Evolutionary conservation across 257 asterid species (phyloP).

Genomic region (Ehretia macrophylla): DNA sequence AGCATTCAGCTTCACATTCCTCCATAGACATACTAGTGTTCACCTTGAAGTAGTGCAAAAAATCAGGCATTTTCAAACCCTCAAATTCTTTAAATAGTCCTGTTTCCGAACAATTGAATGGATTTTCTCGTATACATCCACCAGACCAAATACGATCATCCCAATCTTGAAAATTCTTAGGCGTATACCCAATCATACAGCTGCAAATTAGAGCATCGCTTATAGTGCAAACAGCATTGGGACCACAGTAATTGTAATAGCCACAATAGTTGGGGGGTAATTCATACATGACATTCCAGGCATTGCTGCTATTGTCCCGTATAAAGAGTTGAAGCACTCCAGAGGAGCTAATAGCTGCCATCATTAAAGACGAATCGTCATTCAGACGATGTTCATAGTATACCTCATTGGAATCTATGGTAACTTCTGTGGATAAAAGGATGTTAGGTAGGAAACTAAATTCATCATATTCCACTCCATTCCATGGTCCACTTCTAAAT

Average conservation of each 20-base stretch:
- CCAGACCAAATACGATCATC: slow-evolving; percentile 15
- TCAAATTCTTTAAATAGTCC: slow-evolving; percentile 41
- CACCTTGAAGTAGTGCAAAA: slow-evolving; percentile 34
- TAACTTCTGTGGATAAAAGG: slow-evolving; percentile 19
- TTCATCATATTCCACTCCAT: too few species aligned
- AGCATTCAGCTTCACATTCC: slow-evolving; percentile 26
- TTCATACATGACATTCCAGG: too few species aligned
- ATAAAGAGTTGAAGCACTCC: neutral
- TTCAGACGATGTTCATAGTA: slow-evolving; percentile 10
- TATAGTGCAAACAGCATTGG: slow-evolving; percentile 22
- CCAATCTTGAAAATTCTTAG: slow-evolving; percentile 29
- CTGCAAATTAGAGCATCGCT: slow-evolving; percentile 19
- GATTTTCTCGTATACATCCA: neutral
- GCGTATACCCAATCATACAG: slow-evolving; percentile 36
- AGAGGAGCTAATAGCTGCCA: neutral
- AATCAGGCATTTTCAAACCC: slow-evolving; percentile 60
- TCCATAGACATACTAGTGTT: slow-evolving; percentile 28
- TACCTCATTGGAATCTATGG: slow-evolving; percentile 19
- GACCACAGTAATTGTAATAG: slow-evolving; percentile 25
- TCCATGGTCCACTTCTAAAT: too few species aligned
- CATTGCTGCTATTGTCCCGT: too few species aligned
- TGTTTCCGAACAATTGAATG: slow-evolving; percentile 23
- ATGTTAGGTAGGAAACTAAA: too few species aligned
- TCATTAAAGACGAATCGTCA: neutral
- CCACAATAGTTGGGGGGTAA: too few species aligned